These are phyloP conservation scores for Psilocybe tampanensis DNA, from an alignment of 768 basidiomycete species.

Conservation along the genomic window DNA sequence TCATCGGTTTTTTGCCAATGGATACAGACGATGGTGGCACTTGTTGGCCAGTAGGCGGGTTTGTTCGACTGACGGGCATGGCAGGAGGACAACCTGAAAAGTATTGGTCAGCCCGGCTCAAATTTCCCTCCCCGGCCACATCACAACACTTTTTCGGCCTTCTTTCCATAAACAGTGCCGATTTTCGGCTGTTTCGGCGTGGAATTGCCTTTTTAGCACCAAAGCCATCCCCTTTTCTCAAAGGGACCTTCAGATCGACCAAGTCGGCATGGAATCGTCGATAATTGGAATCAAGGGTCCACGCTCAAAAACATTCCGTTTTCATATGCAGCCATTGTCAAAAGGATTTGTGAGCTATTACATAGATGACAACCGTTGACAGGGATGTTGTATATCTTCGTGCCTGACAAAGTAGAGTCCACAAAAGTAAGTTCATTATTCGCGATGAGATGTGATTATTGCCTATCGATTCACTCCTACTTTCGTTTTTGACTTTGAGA, in stretches of 20 bases:
- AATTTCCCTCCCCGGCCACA: constrained; percentile 21
- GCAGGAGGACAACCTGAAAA: constrained; percentile 37
- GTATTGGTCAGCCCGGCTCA: constrained; percentile 37
- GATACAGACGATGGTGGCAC: constrained; percentile 75
- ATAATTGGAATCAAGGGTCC: no score
- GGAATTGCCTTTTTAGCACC: neutral
- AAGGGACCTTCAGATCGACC: neutral
- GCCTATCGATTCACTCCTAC: no score
- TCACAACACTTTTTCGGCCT: neutral
- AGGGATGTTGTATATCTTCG: no score
- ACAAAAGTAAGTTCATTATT: no score
- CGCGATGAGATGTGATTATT: no score
- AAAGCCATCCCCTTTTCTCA: neutral
- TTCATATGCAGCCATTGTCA: no score
- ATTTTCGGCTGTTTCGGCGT: neutral
- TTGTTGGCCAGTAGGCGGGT: constrained; percentile 35
- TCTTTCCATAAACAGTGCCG: neutral
- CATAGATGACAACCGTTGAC: no score
- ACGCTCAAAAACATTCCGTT: neutral
- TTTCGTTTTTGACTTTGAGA: no score
- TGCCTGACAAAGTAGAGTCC: no score
- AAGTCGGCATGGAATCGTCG: neutral
- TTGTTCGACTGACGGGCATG: constrained; percentile 39
- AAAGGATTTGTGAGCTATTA: no score
- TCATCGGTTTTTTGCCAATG: constrained; percentile 93